phyloP scores from a whole-genome alignment of 140 eudicot species.

The Anethum foeniculum region DNA sequence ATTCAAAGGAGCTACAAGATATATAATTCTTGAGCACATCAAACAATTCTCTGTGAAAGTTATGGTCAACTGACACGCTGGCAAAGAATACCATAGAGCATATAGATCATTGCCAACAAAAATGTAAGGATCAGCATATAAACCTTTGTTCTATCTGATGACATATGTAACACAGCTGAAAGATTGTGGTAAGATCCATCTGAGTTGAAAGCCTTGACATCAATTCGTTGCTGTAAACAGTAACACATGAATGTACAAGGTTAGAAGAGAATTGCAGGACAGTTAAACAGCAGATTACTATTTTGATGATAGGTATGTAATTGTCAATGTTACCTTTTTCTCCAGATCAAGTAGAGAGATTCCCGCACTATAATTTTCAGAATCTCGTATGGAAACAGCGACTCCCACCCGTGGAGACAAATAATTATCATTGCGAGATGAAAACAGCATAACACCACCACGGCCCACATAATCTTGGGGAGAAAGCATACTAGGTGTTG shows the following conservation, averaged over 20 bases:
- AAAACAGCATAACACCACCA: constrained; percentile 79
- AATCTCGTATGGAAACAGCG: constrained; percentile 72
- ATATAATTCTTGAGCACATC: background rate
- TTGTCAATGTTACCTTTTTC: constrained; percentile 58
- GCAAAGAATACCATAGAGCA: background rate
- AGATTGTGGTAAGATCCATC: constrained; percentile 94
- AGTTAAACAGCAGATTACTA: background rate
- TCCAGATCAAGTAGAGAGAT: constrained; percentile 91
- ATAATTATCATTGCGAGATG: constrained; percentile 79
- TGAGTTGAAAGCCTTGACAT: constrained; percentile 72
- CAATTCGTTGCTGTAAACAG: constrained; percentile 73
- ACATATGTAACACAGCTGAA: constrained; percentile 75
- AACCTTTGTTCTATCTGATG: constrained; percentile 98
- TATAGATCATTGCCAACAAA: background rate
- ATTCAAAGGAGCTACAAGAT: background rate
- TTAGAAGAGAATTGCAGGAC: background rate
- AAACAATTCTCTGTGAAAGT: background rate
- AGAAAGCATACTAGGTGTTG: constrained; percentile 91
- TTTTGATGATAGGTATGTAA: background rate
- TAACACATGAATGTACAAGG: background rate
- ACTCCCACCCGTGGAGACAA: constrained; percentile 91
- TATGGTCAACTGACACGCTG: background rate
- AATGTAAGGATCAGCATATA: background rate
- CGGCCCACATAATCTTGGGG: constrained; percentile 97
- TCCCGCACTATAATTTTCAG: constrained; percentile 74